Evolutionary conservation across 129 eudicot species (phyloP).

Genomic region (Heracleum sosnowskyi): DNA sequence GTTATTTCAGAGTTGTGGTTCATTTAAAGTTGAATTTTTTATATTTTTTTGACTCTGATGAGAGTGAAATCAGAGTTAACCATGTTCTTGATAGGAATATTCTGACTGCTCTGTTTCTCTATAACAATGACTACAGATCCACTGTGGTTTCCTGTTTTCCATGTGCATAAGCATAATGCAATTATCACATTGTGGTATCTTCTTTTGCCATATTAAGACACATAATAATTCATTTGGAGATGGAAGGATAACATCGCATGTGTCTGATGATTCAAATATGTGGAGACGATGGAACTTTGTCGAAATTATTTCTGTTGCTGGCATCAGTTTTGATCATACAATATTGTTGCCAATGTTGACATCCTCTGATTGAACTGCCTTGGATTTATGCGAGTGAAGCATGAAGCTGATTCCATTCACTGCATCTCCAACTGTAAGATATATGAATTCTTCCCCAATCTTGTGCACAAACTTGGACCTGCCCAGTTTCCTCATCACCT

Average conservation of each 20-base stretch:
- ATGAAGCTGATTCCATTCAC: constrained; percentile 68
- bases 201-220: too few relatives aligned
- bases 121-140: too few relatives aligned
- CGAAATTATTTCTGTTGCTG: not conserved
- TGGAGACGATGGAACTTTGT: not conserved
- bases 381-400: constrained; percentile 44
- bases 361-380: not conserved
- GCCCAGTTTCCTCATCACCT: constrained; percentile 77
- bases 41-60: too few relatives aligned
- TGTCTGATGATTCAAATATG: not conserved
- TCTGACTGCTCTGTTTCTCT: too few relatives aligned
- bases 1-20: too few relatives aligned
- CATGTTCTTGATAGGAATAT: too few relatives aligned
- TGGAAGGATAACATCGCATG: not conserved
- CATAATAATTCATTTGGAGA: too few relatives aligned
- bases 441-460: constrained; percentile 67
- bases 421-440: constrained; percentile 76
- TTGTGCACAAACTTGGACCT: constrained; percentile 46
- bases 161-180: too few relatives aligned
- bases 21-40: too few relatives aligned
- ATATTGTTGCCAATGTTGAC: not conserved
- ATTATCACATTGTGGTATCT: too few relatives aligned
- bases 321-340: not conserved
- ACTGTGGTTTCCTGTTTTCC: too few relatives aligned
- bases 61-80: too few relatives aligned